These are phyloP conservation scores for Umbellularia californica DNA, from an alignment of 164 flowering plant genomes.

Conservation along the genomic window DNA sequence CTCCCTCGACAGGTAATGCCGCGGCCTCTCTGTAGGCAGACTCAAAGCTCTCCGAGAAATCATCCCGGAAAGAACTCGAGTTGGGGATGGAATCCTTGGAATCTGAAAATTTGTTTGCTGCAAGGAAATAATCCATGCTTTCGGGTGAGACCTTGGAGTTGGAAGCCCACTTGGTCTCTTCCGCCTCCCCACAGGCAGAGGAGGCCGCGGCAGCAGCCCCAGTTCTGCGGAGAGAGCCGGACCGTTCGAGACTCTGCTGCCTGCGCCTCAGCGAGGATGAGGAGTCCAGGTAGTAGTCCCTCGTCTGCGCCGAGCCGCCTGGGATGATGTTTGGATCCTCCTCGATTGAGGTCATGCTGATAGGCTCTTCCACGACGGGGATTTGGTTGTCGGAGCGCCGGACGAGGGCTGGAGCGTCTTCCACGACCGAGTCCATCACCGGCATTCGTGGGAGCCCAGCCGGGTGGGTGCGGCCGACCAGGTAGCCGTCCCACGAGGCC, in stretches of 20 bases:
- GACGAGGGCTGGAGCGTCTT: slow-evolving; percentile 51
- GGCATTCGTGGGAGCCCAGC: slow-evolving; percentile 36
- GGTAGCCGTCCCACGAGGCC: slow-evolving; percentile 93
- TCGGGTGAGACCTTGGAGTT: slow-evolving; percentile 60
- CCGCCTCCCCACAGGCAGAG: slow-evolving; percentile 63
- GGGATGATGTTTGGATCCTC: slow-evolving; percentile 50
- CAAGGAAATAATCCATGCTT: slow-evolving; percentile 22
- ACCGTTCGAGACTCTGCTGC: slow-evolving; percentile 77
- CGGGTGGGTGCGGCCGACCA: slow-evolving; percentile 31
- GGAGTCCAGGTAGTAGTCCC: slow-evolving; percentile 80
- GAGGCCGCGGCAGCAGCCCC: slow-evolving; percentile 23
- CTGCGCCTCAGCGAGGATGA: slow-evolving; percentile 58
- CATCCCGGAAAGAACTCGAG: slow-evolving; percentile 69
- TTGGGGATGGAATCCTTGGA: slow-evolving; percentile 49
- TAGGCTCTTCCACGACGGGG: slow-evolving; percentile 71
- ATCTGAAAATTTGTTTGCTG: slow-evolving; percentile 32
- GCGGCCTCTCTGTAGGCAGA: slow-evolving; percentile 43
- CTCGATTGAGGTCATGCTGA: slow-evolving; percentile 22
- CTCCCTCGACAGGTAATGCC: slow-evolving; percentile 30
- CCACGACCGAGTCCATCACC: slow-evolving; percentile 76
- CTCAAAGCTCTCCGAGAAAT: slow-evolving; percentile 60
- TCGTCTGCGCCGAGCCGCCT: slow-evolving; percentile 83
- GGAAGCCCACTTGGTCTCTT: slow-evolving; percentile 48
- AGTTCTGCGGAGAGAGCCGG: slow-evolving; percentile 51
- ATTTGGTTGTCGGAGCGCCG: slow-evolving; percentile 53